These are phyloP conservation scores for Trametopsis cervina DNA, from an alignment of 768 basidiomycete species.

Conservation along the genomic window DNA sequence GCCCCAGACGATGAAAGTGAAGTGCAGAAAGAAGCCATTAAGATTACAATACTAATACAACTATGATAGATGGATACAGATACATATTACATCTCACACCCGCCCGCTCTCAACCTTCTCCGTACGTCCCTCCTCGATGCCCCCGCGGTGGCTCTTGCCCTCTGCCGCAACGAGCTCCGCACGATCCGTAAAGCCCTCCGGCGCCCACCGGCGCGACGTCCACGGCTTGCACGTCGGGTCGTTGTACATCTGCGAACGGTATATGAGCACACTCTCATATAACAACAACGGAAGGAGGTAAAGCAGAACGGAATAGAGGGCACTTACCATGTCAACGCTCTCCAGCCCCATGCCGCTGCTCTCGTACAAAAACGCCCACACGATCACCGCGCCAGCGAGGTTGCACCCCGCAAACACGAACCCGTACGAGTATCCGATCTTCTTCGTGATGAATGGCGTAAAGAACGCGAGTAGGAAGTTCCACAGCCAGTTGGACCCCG, in stretches of 20 bases:
- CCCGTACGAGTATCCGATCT: slow-evolving; percentile 57
- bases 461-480: slow-evolving; percentile 73
- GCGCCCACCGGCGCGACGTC: slow-evolving; percentile 56
- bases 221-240: slow-evolving; percentile 60
- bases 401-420: slow-evolving; percentile 66
- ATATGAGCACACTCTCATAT: slow-evolving; percentile 17
- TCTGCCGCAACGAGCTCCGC: slow-evolving; percentile 38
- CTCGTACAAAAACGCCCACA: slow-evolving; percentile 74
- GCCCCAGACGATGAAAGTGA: too few species aligned
- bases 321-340: slow-evolving; percentile 50
- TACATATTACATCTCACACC: too few species aligned
- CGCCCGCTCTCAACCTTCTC: slow-evolving; percentile 23
- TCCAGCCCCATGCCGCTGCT: slow-evolving; percentile 61
- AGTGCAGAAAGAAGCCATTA: too few species aligned
- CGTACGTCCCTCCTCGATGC: slow-evolving; percentile 20
- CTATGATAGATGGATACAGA: too few species aligned
- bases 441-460: slow-evolving; percentile 61
- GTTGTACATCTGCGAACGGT: slow-evolving; percentile 45
- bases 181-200: slow-evolving; percentile 43
- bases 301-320: slow-evolving; percentile 19
- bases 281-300: slow-evolving; percentile 4
- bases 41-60: too few species aligned
- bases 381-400: slow-evolving; percentile 49
- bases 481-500: slow-evolving; percentile 60
- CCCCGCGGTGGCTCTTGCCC: slow-evolving; percentile 26